Base-by-base conservation (phyloP, 1,284 basidiomycete genomes). In the Erythrobasidium hasegawianum region DNA sequence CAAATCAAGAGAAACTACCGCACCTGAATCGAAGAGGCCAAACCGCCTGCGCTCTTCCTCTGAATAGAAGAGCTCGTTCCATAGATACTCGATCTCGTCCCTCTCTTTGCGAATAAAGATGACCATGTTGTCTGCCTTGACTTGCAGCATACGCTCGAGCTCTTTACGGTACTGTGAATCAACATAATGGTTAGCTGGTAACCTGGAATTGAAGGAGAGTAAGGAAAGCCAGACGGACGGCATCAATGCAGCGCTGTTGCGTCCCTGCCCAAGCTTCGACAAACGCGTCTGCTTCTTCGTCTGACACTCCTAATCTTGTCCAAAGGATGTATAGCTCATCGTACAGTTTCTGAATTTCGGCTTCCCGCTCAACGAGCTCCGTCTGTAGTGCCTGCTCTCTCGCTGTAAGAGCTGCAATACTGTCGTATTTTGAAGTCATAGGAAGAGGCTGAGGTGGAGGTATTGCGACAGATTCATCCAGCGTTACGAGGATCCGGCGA, bases 41-140 rank as follows among this genome's bases (percentile, higher is more conserved):
- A 72, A 73, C 0, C 62, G 55, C 24, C 83, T 83, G 39, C 87
- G 82, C 76, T 96, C 90, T 4, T 88, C 86, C 24, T 89, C 86
- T 38, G 89, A 86, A 52, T 90, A 80, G 84, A 94, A 88, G 39
- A 97, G 80, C 57, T 88, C 86, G 68, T 92, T 87, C 89, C 93
- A 96, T 1, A 97, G 80, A 47, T 80, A 81, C 59, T 81, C 81
- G 61, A 99, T 92, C 77, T 94, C 89, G 54, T 83, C 82, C 55
- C 95, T 81, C 1, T 91, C 90, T 74, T 86, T 88, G 59, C 81
- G 81, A 53, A 99, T 85, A 77, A 97, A 97, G 13, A 85, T 82
- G 53, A 86, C 85, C 85, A 98, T 89, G 64, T 88, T 85, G 72
- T 93, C 87, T 58, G 88, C 81, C 79, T 94, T 94, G 59, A 97